A percentile compares a stretch with the other conserved stretches of the same genome.
Conservation (phyloP, 2,329 filamentous ascomycete species). For the Zymoseptoria crescenta region DNA sequence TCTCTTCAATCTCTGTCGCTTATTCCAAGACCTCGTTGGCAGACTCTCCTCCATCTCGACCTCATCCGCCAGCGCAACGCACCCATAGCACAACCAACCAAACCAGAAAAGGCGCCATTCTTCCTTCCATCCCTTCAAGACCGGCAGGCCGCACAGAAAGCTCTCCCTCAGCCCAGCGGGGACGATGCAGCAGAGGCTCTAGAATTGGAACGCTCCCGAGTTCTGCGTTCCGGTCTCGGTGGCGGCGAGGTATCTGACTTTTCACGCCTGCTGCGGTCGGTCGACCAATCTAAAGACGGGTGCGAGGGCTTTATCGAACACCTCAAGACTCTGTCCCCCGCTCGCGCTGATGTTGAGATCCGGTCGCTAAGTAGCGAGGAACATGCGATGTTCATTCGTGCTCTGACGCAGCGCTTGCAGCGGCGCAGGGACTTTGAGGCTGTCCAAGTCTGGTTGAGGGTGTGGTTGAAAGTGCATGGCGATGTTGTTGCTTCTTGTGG, state of each 20-base stretch:
- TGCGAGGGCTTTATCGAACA: slow-evolving; percentile 58
- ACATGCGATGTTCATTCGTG: slow-evolving; percentile 69
- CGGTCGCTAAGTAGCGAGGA: slow-evolving; percentile 64
- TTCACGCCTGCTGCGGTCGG: background rate
- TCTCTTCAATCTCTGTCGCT: slow-evolving; percentile 84
- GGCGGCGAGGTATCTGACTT: background rate
- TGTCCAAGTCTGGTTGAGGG: slow-evolving; percentile 94
- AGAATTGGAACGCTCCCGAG: slow-evolving; percentile 27
- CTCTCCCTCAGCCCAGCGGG: slow-evolving; percentile 9
- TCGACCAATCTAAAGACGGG: background rate
- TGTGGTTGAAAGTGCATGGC: slow-evolving; percentile 75
- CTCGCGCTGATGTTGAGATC: slow-evolving; percentile 82
- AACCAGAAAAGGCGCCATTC: slow-evolving; percentile 90
- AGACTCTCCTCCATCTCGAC: slow-evolving; percentile 86
- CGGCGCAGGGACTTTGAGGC: slow-evolving; percentile 81
- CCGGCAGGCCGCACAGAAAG: slow-evolving; percentile 15
- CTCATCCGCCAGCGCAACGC: slow-evolving; percentile 87
- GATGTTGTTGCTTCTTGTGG: slow-evolving; percentile 47
- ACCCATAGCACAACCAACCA: slow-evolving; percentile 82
- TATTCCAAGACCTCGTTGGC: slow-evolving; percentile 86
- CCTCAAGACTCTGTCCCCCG: slow-evolving; percentile 72
- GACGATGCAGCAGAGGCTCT: slow-evolving; percentile 23
- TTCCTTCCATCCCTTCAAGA: slow-evolving; percentile 67
- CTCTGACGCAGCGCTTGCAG: slow-evolving; percentile 62
- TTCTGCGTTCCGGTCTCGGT: slow-evolving; percentile 14